A percentile compares a stretch with the other conserved stretches of the same genome.
These are phyloP conservation scores for Penicillium steckii DNA, from an alignment of 495 filamentous ascomycete genomes.

Conservation along the genomic window DNA sequence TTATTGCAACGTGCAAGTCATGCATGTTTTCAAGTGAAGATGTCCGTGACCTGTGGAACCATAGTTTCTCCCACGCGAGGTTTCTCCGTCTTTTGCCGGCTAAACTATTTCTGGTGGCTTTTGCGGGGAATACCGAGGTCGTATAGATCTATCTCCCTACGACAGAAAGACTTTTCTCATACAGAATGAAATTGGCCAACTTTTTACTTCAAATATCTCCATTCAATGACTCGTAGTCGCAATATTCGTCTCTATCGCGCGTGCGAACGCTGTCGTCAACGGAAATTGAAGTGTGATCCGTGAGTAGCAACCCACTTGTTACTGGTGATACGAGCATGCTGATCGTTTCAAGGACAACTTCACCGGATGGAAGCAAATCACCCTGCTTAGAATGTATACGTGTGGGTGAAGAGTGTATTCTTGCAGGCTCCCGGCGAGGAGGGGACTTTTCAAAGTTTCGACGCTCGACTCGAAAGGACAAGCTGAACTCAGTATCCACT, in stretches of 20 bases:
- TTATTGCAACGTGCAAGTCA: constrained; percentile 53
- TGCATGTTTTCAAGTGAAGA: constrained; percentile 9
- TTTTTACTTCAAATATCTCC: background rate
- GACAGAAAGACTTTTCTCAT: background rate
- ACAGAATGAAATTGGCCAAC: background rate
- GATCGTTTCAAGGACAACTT: background rate
- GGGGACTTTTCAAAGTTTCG: constrained; percentile 2
- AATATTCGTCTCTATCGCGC: constrained; percentile 4
- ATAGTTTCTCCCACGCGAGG: background rate
- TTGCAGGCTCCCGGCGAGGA: background rate
- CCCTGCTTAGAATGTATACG: constrained; percentile 1
- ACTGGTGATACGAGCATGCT: background rate
- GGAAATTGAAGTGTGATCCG: constrained; percentile 3
- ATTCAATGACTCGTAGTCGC: constrained; percentile 2
- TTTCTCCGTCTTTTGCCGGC: constrained; percentile 1
- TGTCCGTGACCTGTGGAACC: background rate
- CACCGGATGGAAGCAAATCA: background rate
- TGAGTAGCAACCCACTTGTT: background rate
- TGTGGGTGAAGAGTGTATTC: background rate
- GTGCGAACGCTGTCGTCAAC: constrained; percentile 1
- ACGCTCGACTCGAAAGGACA: background rate
- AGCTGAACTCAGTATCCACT: background rate
- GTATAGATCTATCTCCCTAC: background rate
- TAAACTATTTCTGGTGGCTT: background rate
- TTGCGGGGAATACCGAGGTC: background rate